Evolutionary conservation across 2,329 filamentous ascomycete species (phyloP), one percentile per base, ranked within the genome.

Genomic region (Ascochyta rabiei): DNA sequence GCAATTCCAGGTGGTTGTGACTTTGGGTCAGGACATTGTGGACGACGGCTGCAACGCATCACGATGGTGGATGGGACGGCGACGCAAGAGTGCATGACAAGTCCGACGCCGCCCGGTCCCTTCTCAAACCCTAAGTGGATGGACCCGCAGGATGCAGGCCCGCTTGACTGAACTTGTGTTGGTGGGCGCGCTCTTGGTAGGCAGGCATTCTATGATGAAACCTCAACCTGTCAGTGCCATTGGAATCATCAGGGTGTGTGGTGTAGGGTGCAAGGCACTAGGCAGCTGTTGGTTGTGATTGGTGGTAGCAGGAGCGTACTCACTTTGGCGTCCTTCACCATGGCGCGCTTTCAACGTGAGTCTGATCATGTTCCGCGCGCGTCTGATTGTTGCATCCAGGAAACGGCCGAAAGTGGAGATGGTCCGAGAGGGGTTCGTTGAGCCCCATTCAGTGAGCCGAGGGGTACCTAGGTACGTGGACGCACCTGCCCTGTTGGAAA

Each of bases 401-500:
- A 59, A 46, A 57, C 48, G 60, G 52, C 59, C 60, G 54, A 61
- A 53, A 62, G 64, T 67, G 65, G 68, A 62, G 60, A 60, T 54
- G 31, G 48, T 44, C 55, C 60, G 48, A 53, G 56, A 61, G 57
- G 60, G 59, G 41, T 55, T 55, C 45, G 42, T 60, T 58, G 53
- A 59, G 54, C 43, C 58, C 58, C 46, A 57, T 52, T 44, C 44
- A 45, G 51, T 52, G 52, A 62, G 57, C 63, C 57, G 59, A 57
- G 43, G 44, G 39, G 56, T 63, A 60, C 61, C 59, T 64, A 61
- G 60, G 48, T 61, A 59, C 56, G 37, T 42, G 21, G 40, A 38
- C 47, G 35, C 68, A 70, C 69, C 69, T 70, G 65, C 69, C 69
- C 49, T 59, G 42, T 65, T 67, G 39, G 46, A 42, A 49, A 45